Evolutionary conservation across 495 filamentous ascomycete genomes (phyloP).

Genomic region (Rhypophila decipiens): DNA sequence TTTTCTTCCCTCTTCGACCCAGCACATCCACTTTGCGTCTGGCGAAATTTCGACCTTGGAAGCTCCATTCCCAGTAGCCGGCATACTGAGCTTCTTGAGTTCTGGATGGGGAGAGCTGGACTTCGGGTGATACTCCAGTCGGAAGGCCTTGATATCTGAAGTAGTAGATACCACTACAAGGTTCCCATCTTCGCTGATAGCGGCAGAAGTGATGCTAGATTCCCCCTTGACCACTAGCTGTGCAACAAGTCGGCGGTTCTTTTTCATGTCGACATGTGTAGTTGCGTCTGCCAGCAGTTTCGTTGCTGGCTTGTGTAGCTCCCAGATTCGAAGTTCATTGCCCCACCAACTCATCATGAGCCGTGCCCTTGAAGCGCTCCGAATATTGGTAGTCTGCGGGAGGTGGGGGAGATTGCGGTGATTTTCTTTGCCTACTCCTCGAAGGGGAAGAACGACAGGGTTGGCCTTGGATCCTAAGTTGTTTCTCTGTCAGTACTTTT

Average conservation of each 20-base stretch:
- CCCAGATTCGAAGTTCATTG: conserved; percentile 79
- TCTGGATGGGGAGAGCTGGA: conserved; percentile 37
- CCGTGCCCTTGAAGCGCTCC: conserved; percentile 62
- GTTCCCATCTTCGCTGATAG: conserved; percentile 65
- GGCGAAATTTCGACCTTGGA: conserved; percentile 68
- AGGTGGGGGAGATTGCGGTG: conserved; percentile 71
- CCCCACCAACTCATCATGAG: conserved; percentile 92
- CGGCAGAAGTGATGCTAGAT: conserved; percentile 77
- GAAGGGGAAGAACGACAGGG: conserved; percentile 73
- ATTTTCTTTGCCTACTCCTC: conserved; percentile 71
- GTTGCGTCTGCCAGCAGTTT: conserved; percentile 37
- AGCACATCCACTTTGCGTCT: conserved; percentile 66
- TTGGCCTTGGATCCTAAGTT: conserved; percentile 71
- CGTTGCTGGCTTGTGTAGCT: conserved; percentile 44
- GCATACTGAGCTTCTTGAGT: conserved; percentile 24
- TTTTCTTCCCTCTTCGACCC: conserved; percentile 73
- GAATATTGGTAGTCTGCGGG: conserved; percentile 66
- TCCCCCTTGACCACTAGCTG: conserved; percentile 73
- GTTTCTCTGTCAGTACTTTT: conserved; percentile 25
- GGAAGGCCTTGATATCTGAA: conserved; percentile 73
- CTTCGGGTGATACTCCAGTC: conserved; percentile 39
- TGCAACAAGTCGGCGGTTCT: conserved; percentile 57
- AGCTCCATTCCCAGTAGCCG: conserved; percentile 47
- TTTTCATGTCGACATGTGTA: conserved; percentile 25
- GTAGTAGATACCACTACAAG: conserved; percentile 72